phyloP scores from a whole-genome alignment of 2,329 filamentous ascomycete species.

The Acrocalymma vagum region DNA sequence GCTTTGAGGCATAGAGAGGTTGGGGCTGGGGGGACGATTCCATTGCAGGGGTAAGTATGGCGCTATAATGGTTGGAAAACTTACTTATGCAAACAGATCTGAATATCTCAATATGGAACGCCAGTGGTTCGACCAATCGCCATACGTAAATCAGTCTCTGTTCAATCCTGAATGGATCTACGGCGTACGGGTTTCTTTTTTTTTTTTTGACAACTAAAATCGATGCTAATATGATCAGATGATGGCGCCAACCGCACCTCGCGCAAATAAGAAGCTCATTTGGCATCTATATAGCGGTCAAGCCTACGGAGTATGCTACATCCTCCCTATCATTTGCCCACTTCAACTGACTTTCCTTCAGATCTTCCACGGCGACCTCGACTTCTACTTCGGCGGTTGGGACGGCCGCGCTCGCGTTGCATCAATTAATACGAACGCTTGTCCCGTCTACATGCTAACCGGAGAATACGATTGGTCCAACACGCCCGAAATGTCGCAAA shows the following conservation, averaged over 20 bases:
- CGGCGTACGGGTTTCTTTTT: conserved; percentile 49
- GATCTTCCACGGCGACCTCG: conserved; percentile 61
- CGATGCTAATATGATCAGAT: conserved; percentile 41
- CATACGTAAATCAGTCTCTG: conserved; percentile 57
- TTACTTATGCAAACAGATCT: conserved; percentile 34
- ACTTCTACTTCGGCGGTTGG: conserved; percentile 62
- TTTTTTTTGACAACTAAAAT: no score
- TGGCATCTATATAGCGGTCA: conserved; percentile 61
- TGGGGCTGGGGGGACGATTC: conserved; percentile 56
- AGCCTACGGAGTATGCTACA: conserved; percentile 52
- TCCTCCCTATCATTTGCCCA: no score
- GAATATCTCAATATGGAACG: conserved; percentile 55
- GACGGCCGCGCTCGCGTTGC: conserved; percentile 56
- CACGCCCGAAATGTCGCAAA: conserved; percentile 56
- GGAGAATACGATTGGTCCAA: conserved; percentile 61
- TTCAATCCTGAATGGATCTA: conserved; percentile 61
- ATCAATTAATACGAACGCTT: conserved; percentile 57
- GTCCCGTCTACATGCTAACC: conserved; percentile 61
- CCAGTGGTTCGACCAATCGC: conserved; percentile 56
- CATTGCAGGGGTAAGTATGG: conserved; percentile 51
- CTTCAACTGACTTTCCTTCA: conserved; percentile 5
- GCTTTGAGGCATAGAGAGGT: conserved; percentile 58
- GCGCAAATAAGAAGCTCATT: conserved; percentile 56
- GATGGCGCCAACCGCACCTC: conserved; percentile 57
- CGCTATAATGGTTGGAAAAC: conserved; percentile 21